phyloP scores from a whole-genome alignment of 75 land plant species.

The Sequoia sempervirens region DNA sequence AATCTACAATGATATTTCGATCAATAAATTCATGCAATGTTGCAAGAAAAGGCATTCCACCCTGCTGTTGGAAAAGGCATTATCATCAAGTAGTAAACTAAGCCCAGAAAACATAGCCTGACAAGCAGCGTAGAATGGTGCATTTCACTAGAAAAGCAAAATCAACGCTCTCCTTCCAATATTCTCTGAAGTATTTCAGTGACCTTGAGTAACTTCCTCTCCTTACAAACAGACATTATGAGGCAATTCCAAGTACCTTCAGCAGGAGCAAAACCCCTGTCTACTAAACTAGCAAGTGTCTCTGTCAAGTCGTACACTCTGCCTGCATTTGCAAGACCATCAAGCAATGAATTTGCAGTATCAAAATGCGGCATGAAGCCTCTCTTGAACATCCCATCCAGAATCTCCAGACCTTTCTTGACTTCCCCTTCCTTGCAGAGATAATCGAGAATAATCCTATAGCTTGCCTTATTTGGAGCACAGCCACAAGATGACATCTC shows the following conservation, averaged over 20 bases:
- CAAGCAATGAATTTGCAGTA: slow-evolving; percentile 56
- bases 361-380: slow-evolving; percentile 56
- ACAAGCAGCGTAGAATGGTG: background rate
- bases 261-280: slow-evolving; percentile 52
- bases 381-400: slow-evolving; percentile 56
- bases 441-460: slow-evolving; percentile 59
- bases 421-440: slow-evolving; percentile 46
- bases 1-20: background rate
- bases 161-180: background rate
- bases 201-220: slow-evolving; percentile 39
- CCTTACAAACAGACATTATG: slow-evolving; percentile 37
- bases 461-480: slow-evolving; percentile 50
- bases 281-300: slow-evolving; percentile 30
- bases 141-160: background rate
- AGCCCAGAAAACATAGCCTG: background rate
- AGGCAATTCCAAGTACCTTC: slow-evolving; percentile 35
- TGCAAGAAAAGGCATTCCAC: background rate
- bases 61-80: background rate
- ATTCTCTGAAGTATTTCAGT: slow-evolving; percentile 30
- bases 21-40: background rate
- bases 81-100: background rate
- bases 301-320: slow-evolving; percentile 36
- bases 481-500: slow-evolving; percentile 41
- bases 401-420: slow-evolving; percentile 40
- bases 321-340: slow-evolving; percentile 49